Evolutionary conservation across 345 rosid species (phyloP).

Genomic region (Populus alba): DNA sequence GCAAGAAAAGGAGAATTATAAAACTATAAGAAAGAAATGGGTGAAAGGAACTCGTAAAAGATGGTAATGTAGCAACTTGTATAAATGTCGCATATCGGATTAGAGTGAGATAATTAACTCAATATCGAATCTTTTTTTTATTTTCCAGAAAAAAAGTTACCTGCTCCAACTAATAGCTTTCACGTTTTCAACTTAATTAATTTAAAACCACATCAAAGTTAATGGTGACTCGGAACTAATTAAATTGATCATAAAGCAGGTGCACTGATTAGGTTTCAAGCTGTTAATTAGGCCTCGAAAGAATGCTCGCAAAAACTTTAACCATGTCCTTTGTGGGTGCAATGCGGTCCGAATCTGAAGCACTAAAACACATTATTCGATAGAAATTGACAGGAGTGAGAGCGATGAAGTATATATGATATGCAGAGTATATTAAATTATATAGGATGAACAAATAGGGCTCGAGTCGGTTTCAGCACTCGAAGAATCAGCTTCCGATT

Average conservation of each 20-base stretch:
- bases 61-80: too few relatives aligned
- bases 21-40: too few relatives aligned
- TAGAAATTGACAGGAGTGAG: slow-evolving; percentile 3
- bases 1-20: too few relatives aligned
- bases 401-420: too few relatives aligned
- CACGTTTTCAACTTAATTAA: too few relatives aligned
- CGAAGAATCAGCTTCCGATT: slow-evolving; percentile 22
- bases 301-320: neutral
- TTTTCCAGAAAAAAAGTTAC: too few relatives aligned
- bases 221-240: neutral
- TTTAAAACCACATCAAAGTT: neutral
- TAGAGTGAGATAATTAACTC: too few relatives aligned
- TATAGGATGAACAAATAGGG: neutral
- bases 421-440: neutral
- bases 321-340: neutral
- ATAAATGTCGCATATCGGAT: too few relatives aligned
- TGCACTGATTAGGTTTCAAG: neutral
- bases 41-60: too few relatives aligned
- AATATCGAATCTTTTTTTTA: too few relatives aligned
- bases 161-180: too few relatives aligned
- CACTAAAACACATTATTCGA: neutral
- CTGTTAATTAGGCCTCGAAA: slow-evolving; percentile 1
- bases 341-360: slow-evolving; percentile 21
- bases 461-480: slow-evolving; percentile 2
- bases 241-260: neutral